These are phyloP conservation scores for Tricholoma saponaceum DNA, from an alignment of 768 basidiomycete species.

Conservation along the genomic window DNA sequence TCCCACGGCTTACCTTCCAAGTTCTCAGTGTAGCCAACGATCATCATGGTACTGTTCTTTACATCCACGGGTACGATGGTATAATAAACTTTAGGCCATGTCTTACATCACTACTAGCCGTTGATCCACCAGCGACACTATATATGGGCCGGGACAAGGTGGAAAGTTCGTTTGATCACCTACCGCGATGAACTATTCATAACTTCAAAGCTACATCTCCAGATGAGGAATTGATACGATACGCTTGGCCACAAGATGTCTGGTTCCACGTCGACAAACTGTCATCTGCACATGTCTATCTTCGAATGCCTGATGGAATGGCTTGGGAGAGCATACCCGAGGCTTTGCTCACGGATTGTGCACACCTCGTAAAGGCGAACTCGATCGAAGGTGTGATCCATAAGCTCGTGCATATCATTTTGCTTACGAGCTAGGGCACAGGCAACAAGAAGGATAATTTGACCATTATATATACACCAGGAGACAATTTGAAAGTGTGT, in stretches of 20 bases:
- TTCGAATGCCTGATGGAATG: slow-evolving; percentile 83
- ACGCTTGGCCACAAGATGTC: slow-evolving; percentile 83
- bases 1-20: background rate
- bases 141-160: slow-evolving; percentile 99
- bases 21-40: no score
- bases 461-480: slow-evolving; percentile 92
- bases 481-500: slow-evolving; percentile 83
- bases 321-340: slow-evolving; percentile 87
- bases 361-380: slow-evolving; percentile 96
- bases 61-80: slow-evolving; percentile 33
- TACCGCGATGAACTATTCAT: background rate
- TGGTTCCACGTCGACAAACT: slow-evolving; percentile 99
- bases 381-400: slow-evolving; percentile 78
- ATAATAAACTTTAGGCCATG: background rate
- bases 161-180: slow-evolving; percentile 59
- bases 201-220: slow-evolving; percentile 1
- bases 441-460: slow-evolving; percentile 96
- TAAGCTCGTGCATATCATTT: background rate
- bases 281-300: slow-evolving; percentile 93
- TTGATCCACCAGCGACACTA: slow-evolving; percentile 61
- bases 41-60: slow-evolving; percentile 50
- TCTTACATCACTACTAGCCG: slow-evolving; percentile 31
- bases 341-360: slow-evolving; percentile 75
- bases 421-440: slow-evolving; percentile 26
- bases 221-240: slow-evolving; percentile 97